These are phyloP conservation scores for Aspergillus versicolor DNA, from an alignment of 2,329 filamentous ascomycete genomes.

Conservation along the genomic window DNA sequence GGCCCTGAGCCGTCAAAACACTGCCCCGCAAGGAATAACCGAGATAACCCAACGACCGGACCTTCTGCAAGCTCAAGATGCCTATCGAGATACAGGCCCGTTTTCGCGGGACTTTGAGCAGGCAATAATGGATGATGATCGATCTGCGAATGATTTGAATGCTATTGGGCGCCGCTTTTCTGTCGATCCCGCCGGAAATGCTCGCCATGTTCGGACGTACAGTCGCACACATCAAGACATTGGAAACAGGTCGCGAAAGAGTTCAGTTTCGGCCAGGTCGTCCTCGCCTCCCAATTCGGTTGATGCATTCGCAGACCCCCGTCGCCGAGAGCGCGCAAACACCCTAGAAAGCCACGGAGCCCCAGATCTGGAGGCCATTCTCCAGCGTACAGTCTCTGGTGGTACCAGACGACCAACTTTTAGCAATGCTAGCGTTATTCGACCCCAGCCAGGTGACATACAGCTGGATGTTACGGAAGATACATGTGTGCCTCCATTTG, in stretches of 20 bases:
- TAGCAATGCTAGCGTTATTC: slow-evolving; percentile 58
- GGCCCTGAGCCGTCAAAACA: slow-evolving; percentile 34
- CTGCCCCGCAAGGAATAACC: slow-evolving; percentile 48
- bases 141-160: slow-evolving; percentile 36
- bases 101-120: slow-evolving; percentile 81
- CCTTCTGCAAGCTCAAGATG: slow-evolving; percentile 49
- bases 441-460: slow-evolving; percentile 43
- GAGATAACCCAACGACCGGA: slow-evolving; percentile 50
- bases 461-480: slow-evolving; percentile 51
- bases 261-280: slow-evolving; percentile 62
- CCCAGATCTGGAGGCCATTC: slow-evolving; percentile 56
- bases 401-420: slow-evolving; percentile 64
- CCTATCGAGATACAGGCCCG: slow-evolving; percentile 43
- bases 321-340: slow-evolving; percentile 74
- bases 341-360: slow-evolving; percentile 62
- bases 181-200: slow-evolving; percentile 41
- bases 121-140: slow-evolving; percentile 75
- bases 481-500: slow-evolving; percentile 81
- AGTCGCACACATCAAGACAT: slow-evolving; percentile 40
- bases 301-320: slow-evolving; percentile 91
- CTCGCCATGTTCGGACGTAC: slow-evolving; percentile 33
- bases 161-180: slow-evolving; percentile 39
- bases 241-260: slow-evolving; percentile 44
- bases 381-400: slow-evolving; percentile 71
- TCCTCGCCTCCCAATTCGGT: slow-evolving; percentile 93